These are phyloP conservation scores for Pelargonium myrrhifolium DNA, from an alignment of 441 rosid genomes.

Conservation along the genomic window DNA sequence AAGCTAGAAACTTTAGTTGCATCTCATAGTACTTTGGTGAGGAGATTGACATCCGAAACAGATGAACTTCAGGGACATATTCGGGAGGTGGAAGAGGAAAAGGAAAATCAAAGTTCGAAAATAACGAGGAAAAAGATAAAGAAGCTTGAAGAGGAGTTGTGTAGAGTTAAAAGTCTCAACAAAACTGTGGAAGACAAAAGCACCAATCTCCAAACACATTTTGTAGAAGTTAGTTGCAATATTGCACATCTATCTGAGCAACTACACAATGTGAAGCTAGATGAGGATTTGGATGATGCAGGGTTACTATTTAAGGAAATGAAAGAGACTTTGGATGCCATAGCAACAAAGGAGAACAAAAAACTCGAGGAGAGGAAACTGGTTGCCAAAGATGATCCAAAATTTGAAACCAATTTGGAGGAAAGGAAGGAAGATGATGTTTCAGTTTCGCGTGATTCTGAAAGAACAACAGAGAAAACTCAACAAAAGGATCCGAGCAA, in stretches of 20 bases:
- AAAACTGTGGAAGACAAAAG: slow-evolving; percentile 42
- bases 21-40: slow-evolving; percentile 55
- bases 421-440: slow-evolving; percentile 4
- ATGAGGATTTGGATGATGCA: slow-evolving; percentile 12
- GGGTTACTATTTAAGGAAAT: background rate
- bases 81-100: slow-evolving; percentile 51
- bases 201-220: slow-evolving; percentile 38
- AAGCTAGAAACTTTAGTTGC: slow-evolving; percentile 56
- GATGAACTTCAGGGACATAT: slow-evolving; percentile 64
- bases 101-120: slow-evolving; percentile 33
- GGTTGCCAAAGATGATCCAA: background rate
- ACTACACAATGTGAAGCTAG: slow-evolving; percentile 31
- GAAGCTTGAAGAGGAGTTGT: slow-evolving; percentile 55
- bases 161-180: slow-evolving; percentile 45
- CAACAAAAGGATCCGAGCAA: background rate
- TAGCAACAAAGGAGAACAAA: background rate
- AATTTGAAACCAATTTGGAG: background rate
- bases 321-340: background rate
- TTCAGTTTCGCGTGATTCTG: background rate
- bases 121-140: slow-evolving; percentile 41
- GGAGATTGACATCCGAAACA: slow-evolving; percentile 46
- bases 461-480: background rate
- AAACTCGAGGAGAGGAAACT: background rate
- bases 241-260: slow-evolving; percentile 37
- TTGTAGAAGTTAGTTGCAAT: slow-evolving; percentile 44